These are phyloP conservation scores for Carex parvula DNA, from an alignment of 176 grass and related monocot genomes.

Conservation along the genomic window DNA sequence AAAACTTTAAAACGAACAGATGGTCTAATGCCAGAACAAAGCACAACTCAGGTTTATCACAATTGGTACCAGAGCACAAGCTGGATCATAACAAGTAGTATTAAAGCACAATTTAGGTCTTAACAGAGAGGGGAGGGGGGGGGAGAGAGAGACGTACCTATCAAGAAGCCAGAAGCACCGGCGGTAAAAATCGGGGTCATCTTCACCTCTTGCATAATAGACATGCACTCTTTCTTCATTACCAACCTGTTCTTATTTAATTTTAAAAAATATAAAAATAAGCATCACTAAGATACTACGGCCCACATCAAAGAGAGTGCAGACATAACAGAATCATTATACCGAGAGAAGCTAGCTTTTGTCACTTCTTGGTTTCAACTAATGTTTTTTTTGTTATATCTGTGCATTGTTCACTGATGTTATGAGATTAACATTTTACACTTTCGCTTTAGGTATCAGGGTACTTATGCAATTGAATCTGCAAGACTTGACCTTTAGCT, in stretches of 20 bases:
- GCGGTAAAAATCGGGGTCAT: conserved; percentile 87
- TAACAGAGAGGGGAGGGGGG: neutral
- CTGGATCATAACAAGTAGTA: conserved; percentile 6
- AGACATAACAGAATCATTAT: neutral
- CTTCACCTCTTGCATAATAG: conserved; percentile 95
- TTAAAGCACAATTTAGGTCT: conserved; percentile 9
- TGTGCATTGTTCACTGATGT: neutral
- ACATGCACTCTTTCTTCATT: conserved; percentile 95
- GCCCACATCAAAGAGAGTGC: neutral
- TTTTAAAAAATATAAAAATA: conserved; percentile 4
- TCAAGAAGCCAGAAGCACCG: conserved; percentile 98
- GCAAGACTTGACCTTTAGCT: conserved; percentile 58
- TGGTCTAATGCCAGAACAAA: neutral
- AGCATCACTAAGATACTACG: neutral
- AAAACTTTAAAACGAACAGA: neutral
- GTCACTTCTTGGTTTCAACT: neutral
- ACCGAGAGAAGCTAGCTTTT: neutral
- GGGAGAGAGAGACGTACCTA: conserved; percentile 48
- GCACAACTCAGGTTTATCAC: neutral
- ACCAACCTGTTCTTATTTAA: conserved; percentile 54
- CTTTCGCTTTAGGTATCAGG: neutral
- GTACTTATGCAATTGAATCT: neutral
- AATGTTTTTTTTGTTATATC: neutral
- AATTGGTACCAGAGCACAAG: neutral
- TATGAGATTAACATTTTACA: conserved; percentile 3